Evolutionary conservation across 768 basidiomycete species (phyloP).

Genomic region (Leccinum barrowsii): DNA sequence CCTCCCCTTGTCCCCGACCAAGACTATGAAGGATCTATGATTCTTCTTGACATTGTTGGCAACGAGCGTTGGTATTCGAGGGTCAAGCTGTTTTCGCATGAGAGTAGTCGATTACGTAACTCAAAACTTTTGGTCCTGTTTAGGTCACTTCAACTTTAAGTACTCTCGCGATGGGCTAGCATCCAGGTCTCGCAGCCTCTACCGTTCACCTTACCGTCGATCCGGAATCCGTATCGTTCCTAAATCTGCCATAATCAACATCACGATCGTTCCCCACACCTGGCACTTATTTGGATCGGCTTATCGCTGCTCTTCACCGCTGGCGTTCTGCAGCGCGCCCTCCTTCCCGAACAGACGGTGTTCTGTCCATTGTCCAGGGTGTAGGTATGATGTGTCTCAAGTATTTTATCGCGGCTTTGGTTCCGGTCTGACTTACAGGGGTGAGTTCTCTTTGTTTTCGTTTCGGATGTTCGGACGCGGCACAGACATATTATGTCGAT

Average conservation of each 20-base stretch:
- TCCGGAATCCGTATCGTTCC: too few relatives aligned
- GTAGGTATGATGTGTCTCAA: conserved; percentile 86
- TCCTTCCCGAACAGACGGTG: too few relatives aligned
- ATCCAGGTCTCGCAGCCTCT: too few relatives aligned
- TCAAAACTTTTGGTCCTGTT: neutral
- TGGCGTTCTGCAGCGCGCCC: too few relatives aligned
- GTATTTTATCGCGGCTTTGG: conserved; percentile 20
- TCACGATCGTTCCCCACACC: too few relatives aligned
- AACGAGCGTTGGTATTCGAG: conserved; percentile 88
- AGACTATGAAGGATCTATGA: conserved; percentile 91
- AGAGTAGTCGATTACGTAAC: neutral
- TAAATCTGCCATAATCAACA: too few relatives aligned
- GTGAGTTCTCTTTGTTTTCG: neutral
- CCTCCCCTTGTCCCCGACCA: conserved; percentile 91
- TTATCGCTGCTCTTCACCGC: too few relatives aligned
- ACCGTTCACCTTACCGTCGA: too few relatives aligned
- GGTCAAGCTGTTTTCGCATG: conserved; percentile 89
- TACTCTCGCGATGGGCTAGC: too few relatives aligned
- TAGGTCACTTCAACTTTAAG: neutral
- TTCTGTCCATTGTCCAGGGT: conserved; percentile 62
- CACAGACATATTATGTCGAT: neutral
- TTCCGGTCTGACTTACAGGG: neutral
- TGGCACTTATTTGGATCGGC: too few relatives aligned
- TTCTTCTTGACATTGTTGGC: conserved; percentile 91
- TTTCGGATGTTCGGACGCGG: neutral